Evolutionary conservation across 257 asterid genomes (phyloP).

Genomic region (Petunia secreta): DNA sequence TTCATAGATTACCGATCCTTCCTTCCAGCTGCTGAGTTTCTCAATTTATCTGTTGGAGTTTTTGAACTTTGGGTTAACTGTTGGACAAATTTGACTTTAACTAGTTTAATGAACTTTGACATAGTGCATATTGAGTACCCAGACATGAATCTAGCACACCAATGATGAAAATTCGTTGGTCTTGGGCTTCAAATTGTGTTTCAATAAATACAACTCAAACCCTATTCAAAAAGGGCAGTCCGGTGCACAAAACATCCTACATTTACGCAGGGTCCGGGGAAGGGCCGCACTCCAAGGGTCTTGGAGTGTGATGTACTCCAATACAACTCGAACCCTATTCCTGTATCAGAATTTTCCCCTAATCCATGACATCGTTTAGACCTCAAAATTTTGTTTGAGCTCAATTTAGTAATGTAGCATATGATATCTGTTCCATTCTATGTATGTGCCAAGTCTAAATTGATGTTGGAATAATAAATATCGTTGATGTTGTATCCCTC

Average conservation of each 20-base stretch:
- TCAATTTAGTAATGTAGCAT: background rate
- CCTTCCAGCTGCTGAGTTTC: background rate
- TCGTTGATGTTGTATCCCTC: background rate
- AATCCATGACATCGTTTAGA: background rate
- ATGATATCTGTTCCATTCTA: conserved; percentile 12
- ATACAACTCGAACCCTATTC: background rate
- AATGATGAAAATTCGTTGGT: background rate
- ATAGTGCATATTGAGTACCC: conserved; percentile 11
- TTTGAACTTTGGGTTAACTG: background rate
- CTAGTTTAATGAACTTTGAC: conserved; percentile 9
- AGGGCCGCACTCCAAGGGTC: too few relatives aligned
- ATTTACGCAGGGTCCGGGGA: too few relatives aligned
- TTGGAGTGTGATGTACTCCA: too few relatives aligned
- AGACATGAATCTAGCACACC: background rate
- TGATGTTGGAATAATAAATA: conserved; percentile 12
- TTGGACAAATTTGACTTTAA: background rate
- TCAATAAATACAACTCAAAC: background rate
- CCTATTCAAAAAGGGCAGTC: too few relatives aligned
- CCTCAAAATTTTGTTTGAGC: conserved; percentile 10
- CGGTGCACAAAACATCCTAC: too few relatives aligned
- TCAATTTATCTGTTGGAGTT: background rate
- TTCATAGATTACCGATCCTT: background rate
- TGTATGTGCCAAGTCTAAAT: background rate
- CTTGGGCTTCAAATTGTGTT: background rate
- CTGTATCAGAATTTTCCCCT: background rate